Percentiles rank a stretch among this genome's conserved stretches.
These are phyloP conservation scores for Xylariomycetidae sp. DNA, from an alignment of 2,329 filamentous ascomycete species.

Conservation along the genomic window DNA sequence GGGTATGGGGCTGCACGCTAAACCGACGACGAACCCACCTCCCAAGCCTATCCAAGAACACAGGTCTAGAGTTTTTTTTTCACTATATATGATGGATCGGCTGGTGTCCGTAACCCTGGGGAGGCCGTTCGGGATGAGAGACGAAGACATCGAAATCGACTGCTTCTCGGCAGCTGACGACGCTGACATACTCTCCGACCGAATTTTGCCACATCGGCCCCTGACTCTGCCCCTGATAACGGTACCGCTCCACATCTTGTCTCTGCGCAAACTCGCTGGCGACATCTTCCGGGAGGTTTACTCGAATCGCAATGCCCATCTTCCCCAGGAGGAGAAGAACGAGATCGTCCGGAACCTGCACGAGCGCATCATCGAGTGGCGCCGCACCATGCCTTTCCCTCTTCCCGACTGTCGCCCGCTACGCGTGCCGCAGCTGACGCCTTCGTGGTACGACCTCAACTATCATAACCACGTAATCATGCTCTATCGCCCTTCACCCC, in stretches of 20 bases:
- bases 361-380: slow-evolving; percentile 38
- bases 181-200: slow-evolving; percentile 23
- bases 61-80: slow-evolving; percentile 40
- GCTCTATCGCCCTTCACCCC: slow-evolving; percentile 39
- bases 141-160: slow-evolving; percentile 39
- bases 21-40: slow-evolving; percentile 29
- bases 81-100: slow-evolving; percentile 46
- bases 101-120: slow-evolving; percentile 40
- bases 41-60: slow-evolving; percentile 29
- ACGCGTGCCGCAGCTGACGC: slow-evolving; percentile 38
- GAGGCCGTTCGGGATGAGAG: slow-evolving; percentile 40
- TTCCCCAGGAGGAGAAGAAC: slow-evolving; percentile 23
- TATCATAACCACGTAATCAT: slow-evolving; percentile 41
- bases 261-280: slow-evolving; percentile 35
- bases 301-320: slow-evolving; percentile 18
- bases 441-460: slow-evolving; percentile 43
- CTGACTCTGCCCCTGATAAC: slow-evolving; percentile 32
- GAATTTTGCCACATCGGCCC: slow-evolving; percentile 14
- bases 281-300: slow-evolving; percentile 36
- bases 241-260: slow-evolving; percentile 37
- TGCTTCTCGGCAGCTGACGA: slow-evolving; percentile 34
- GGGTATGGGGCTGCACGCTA: slow-evolving; percentile 37
- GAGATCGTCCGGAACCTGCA: slow-evolving; percentile 31
- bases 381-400: slow-evolving; percentile 39
- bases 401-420: slow-evolving; percentile 30